A percentile compares a stretch with the other conserved stretches of the same genome.
Evolutionary conservation across 2,329 filamentous ascomycete species (phyloP).

Genomic region (Diplodia intermedia): DNA sequence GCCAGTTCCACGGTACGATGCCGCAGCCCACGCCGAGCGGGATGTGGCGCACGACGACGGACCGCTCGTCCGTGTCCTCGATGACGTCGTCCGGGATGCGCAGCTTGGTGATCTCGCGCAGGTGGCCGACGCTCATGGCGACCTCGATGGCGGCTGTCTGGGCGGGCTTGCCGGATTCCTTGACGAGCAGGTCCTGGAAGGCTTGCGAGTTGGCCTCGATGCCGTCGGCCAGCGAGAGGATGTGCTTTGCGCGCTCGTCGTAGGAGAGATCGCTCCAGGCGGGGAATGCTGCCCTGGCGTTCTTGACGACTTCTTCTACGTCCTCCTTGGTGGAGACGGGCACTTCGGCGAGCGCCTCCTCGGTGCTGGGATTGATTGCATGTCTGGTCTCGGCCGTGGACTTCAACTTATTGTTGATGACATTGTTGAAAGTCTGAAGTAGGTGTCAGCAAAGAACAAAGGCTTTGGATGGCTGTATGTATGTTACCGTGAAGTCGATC

Average conservation of each 20-base stretch:
- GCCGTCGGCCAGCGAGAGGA: constrained; percentile 37
- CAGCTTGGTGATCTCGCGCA: constrained; percentile 45
- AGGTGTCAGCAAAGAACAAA: background rate
- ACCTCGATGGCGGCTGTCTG: constrained; percentile 36
- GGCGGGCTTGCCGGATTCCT: constrained; percentile 40
- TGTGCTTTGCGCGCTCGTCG: constrained; percentile 36
- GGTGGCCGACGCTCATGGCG: constrained; percentile 36
- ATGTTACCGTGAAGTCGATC: constrained; percentile 16
- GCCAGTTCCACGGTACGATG: constrained; percentile 57
- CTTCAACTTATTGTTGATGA: constrained; percentile 56
- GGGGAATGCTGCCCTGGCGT: constrained; percentile 54
- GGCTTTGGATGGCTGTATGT: background rate
- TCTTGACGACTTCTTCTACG: constrained; percentile 56
- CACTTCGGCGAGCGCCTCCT: constrained; percentile 55
- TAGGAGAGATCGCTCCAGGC: constrained; percentile 47
- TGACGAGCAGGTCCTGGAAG: constrained; percentile 37
- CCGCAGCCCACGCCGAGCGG: constrained; percentile 55
- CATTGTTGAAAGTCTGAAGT: constrained; percentile 44
- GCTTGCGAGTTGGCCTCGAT: constrained; percentile 38
- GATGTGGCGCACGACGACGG: constrained; percentile 54
- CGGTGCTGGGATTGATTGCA: constrained; percentile 58
- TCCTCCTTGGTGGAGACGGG: constrained; percentile 56
- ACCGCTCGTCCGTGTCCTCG: constrained; percentile 56
- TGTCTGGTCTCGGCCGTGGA: constrained; percentile 53
- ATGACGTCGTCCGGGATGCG: constrained; percentile 50